Percentiles rank a stretch among this genome's conserved stretches.
phyloP scores from a whole-genome alignment of 768 basidiomycete species.

The Termitomyces sp. region DNA sequence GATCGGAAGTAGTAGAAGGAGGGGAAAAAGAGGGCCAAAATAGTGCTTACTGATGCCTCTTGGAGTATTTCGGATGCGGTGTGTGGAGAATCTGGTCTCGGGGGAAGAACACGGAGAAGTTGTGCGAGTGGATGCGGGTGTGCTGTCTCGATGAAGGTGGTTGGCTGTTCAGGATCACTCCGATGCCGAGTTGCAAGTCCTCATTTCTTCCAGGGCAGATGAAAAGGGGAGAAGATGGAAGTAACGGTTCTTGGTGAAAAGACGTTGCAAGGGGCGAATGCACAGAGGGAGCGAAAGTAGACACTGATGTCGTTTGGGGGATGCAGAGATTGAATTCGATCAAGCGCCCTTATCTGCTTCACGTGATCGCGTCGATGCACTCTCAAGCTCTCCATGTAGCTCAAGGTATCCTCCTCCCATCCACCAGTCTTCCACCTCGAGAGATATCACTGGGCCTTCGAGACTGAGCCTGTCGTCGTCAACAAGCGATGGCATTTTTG shows the following conservation, averaged over 20 bases:
- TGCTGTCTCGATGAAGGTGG: constrained; percentile 36
- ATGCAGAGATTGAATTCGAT: too few relatives aligned
- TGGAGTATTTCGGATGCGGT: constrained; percentile 45
- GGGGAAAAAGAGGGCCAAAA: too few relatives aligned
- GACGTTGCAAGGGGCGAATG: constrained; percentile 48
- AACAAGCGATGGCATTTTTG: neutral
- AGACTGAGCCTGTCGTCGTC: neutral
- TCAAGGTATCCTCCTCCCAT: neutral
- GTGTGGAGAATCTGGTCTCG: constrained; percentile 61
- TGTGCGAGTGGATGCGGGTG: constrained; percentile 81
- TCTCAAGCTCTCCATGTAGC: too few relatives aligned
- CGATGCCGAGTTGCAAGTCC: constrained; percentile 17
- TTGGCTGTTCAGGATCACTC: constrained; percentile 1
- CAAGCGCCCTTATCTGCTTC: neutral
- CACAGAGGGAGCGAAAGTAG: constrained; percentile 45
- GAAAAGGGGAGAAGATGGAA: constrained; percentile 19
- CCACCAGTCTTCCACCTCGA: too few relatives aligned
- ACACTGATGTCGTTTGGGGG: constrained; percentile 32
- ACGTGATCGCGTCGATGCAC: neutral
- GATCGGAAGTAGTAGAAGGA: too few relatives aligned
- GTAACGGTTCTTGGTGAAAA: constrained; percentile 19
- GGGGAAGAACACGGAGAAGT: constrained; percentile 92
- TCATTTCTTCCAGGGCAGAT: constrained; percentile 11
- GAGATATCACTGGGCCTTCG: too few relatives aligned
- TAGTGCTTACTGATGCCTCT: too few relatives aligned